Conservation (phyloP, 106 monocot genomes). For the Dendrobium chrysotoxum region DNA sequence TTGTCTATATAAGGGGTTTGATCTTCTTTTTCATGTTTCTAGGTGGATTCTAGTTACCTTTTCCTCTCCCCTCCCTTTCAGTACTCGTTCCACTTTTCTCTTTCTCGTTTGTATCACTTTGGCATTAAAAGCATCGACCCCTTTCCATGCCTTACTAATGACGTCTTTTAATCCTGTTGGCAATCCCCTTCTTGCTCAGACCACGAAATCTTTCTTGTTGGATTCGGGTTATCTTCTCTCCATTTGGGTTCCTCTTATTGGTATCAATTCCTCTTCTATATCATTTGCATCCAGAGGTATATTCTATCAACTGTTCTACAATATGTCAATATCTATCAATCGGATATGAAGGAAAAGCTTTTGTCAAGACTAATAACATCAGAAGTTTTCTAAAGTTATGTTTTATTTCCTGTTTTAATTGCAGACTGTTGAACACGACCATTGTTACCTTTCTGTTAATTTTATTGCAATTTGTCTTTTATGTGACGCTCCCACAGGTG, state of each 20-base stretch:
- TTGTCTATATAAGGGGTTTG: too few species aligned
- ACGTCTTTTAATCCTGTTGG: too few species aligned
- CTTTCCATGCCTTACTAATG: too few species aligned
- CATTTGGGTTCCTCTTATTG: background rate
- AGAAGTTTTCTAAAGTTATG: background rate
- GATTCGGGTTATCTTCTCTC: background rate
- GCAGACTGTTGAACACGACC: background rate
- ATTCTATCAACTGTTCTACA: background rate
- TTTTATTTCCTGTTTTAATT: too few species aligned
- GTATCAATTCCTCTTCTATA: background rate
- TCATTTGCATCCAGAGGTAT: background rate
- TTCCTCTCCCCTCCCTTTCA: too few species aligned
- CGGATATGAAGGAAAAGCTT: background rate
- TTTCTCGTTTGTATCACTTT: too few species aligned
- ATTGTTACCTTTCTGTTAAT: background rate
- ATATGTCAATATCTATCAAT: background rate
- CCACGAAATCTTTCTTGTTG: background rate
- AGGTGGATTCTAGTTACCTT: too few species aligned
- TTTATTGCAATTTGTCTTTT: background rate
- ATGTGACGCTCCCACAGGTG: conserved; percentile 36
- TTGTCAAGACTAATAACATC: background rate
- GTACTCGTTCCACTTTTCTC: too few species aligned
- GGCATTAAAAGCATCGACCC: too few species aligned
- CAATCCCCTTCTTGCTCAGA: too few species aligned
- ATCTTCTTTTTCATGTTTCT: too few species aligned